A percentile compares a stretch with the other conserved stretches of the same genome.
phyloP scores from a whole-genome alignment of 495 filamentous ascomycete genomes.

The Amorphotheca resinae region DNA sequence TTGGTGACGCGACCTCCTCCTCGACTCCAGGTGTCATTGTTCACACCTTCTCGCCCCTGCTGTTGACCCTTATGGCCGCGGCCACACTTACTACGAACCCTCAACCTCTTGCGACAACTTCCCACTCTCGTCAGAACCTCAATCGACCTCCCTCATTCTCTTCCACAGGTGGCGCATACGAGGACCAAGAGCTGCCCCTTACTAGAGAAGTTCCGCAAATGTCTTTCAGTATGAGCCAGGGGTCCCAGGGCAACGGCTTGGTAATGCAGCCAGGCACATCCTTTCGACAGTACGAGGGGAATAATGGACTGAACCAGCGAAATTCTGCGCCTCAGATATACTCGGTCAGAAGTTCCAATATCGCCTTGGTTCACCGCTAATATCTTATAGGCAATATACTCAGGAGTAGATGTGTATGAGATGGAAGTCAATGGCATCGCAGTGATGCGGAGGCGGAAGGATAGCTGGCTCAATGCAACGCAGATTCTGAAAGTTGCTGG shows the following conservation, averaged over 20 bases:
- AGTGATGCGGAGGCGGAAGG: conserved; percentile 85
- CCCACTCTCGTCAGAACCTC: conserved; percentile 13
- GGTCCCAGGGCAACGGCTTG: conserved; percentile 16
- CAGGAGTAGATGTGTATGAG: conserved; percentile 88
- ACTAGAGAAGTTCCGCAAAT: conserved; percentile 12
- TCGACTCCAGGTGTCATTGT: too few relatives aligned
- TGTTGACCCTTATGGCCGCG: conserved; percentile 16
- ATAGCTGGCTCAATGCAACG: conserved; percentile 90
- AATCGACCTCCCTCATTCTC: conserved; percentile 10
- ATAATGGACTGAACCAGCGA: conserved; percentile 27
- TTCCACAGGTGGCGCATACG: conserved; percentile 9
- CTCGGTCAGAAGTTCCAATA: conserved; percentile 38
- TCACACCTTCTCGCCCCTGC: too few relatives aligned
- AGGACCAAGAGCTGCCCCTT: conserved; percentile 6
- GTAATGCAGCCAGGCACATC: conserved; percentile 17
- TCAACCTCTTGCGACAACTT: conserved; percentile 15
- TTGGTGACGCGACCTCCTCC: conserved; percentile 4
- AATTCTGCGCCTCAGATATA: conserved; percentile 64
- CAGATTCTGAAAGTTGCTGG: conserved; percentile 94
- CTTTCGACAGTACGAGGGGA: conserved; percentile 17
- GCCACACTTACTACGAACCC: conserved; percentile 16
- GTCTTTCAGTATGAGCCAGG: conserved; percentile 23
- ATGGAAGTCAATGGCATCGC: conserved; percentile 88
- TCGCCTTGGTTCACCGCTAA: conserved; percentile 1
- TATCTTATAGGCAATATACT: conserved; percentile 70